These are phyloP conservation scores for Exophiala lecanii-corni DNA, from an alignment of 2,329 filamentous ascomycete species.

Conservation along the genomic window DNA sequence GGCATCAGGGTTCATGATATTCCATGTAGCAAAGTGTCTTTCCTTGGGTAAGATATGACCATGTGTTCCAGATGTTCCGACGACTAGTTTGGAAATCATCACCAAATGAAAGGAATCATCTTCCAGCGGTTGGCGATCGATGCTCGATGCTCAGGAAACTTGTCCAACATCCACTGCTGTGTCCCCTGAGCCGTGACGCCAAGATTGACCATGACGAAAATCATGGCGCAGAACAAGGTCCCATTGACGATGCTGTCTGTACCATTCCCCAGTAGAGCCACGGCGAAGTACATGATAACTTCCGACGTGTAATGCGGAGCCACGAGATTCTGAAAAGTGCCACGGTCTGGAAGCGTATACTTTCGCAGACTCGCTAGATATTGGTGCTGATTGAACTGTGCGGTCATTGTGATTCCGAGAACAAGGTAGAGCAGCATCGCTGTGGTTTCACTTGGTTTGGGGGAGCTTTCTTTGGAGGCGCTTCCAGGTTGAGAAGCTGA, in stretches of 20 bases:
- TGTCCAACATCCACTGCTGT: constrained; percentile 70
- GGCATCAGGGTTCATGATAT: too few species aligned
- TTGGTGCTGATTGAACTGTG: constrained; percentile 70
- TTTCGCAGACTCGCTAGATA: constrained; percentile 68
- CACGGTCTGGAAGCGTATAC: constrained; percentile 73
- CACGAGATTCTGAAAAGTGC: constrained; percentile 66
- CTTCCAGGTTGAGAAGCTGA: constrained; percentile 5
- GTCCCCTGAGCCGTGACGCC: constrained; percentile 76
- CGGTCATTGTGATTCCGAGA: constrained; percentile 64
- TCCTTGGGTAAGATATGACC: too few species aligned
- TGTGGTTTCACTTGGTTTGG: neutral
- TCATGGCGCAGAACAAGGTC: constrained; percentile 64
- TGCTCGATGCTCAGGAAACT: constrained; percentile 48
- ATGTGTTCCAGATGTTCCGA: too few species aligned
- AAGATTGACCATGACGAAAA: constrained; percentile 75
- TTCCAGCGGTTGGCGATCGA: constrained; percentile 15
- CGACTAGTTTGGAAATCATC: too few species aligned
- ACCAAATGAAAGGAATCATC: constrained; percentile 18
- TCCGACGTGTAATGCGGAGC: constrained; percentile 93
- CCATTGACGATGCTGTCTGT: constrained; percentile 55
- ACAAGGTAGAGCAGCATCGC: constrained; percentile 31
- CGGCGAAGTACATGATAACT: constrained; percentile 73
- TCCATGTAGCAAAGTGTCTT: too few species aligned
- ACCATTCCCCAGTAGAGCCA: constrained; percentile 60
- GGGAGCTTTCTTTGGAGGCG: neutral